phyloP scores from a whole-genome alignment of 2,329 filamentous ascomycete genomes.

The Neurospora sp. region DNA sequence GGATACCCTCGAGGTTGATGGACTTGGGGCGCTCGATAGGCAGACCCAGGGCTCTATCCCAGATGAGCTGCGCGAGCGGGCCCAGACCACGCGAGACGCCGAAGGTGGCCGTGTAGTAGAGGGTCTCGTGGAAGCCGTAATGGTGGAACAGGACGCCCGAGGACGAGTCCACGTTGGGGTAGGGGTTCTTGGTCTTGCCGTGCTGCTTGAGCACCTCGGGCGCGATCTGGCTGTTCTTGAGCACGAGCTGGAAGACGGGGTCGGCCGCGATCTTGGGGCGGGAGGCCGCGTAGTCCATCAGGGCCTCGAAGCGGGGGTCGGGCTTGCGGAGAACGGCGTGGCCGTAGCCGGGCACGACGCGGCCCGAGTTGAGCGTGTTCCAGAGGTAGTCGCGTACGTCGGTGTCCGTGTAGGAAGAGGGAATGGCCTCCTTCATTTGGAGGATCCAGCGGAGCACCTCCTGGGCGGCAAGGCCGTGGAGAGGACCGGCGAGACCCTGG shows the following conservation, averaged over 20 bases:
- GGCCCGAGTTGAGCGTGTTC: slow-evolving; percentile 84
- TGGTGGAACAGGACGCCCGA: slow-evolving; percentile 96
- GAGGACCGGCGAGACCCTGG: slow-evolving; percentile 86
- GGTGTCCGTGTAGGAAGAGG: slow-evolving; percentile 63
- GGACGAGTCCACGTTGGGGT: slow-evolving; percentile 90
- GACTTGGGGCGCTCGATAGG: slow-evolving; percentile 98
- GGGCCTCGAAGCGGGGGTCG: slow-evolving; percentile 88
- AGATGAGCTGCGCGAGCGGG: slow-evolving; percentile 87
- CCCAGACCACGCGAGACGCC: slow-evolving; percentile 65
- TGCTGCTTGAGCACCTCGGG: slow-evolving; percentile 86
- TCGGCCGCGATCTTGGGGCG: slow-evolving; percentile 78
- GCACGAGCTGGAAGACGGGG: slow-evolving; percentile 87
- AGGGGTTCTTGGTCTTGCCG: slow-evolving; percentile 97
- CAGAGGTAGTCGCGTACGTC: slow-evolving; percentile 87
- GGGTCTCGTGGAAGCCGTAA: slow-evolving; percentile 93
- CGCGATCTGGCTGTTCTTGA: slow-evolving; percentile 85
- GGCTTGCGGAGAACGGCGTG: slow-evolving; percentile 95
- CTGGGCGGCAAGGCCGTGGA: slow-evolving; percentile 76
- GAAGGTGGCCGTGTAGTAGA: slow-evolving; percentile 80
- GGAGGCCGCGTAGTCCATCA: slow-evolving; percentile 88
- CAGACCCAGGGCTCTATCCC: slow-evolving; percentile 86
- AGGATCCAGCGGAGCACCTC: slow-evolving; percentile 96
- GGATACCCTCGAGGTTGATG: slow-evolving; percentile 80
- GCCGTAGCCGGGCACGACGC: slow-evolving; percentile 89
- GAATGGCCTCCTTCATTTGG: slow-evolving; percentile 87